Evolutionary conservation across 1,284 basidiomycete genomes (phyloP).

Genomic region (Sphagnurus paluster): DNA sequence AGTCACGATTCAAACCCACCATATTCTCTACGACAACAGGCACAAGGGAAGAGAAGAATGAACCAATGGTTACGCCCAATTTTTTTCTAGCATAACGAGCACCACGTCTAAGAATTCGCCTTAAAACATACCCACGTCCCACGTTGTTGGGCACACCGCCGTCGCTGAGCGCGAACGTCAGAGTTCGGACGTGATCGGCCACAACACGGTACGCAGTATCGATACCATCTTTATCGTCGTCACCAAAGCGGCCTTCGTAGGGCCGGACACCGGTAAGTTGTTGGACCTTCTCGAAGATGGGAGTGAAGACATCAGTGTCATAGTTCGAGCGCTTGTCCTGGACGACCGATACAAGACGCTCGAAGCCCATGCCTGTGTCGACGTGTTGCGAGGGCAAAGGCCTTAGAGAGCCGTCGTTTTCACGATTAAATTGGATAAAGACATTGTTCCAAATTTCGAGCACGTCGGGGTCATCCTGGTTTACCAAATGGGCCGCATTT

Average conservation of each 20-base stretch:
- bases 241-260: slow-evolving; percentile 90
- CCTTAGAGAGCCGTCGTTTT: slow-evolving; percentile 82
- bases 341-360: slow-evolving; percentile 92
- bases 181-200: slow-evolving; percentile 94
- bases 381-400: slow-evolving; percentile 91
- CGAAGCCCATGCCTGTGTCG: slow-evolving; percentile 99
- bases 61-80: slow-evolving; percentile 90
- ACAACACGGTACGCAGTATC: slow-evolving; percentile 98
- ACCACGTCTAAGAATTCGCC: slow-evolving; percentile 90
- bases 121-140: slow-evolving; percentile 93
- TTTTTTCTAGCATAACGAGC: slow-evolving; percentile 96
- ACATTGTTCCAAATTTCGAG: slow-evolving; percentile 99
- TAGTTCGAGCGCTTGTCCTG: slow-evolving; percentile 96
- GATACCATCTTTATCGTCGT: slow-evolving; percentile 91
- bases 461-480: slow-evolving; percentile 93
- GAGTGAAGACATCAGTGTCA: slow-evolving; percentile 94
- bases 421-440: slow-evolving; percentile 98
- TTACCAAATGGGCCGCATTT: slow-evolving; percentile 90
- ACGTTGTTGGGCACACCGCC: slow-evolving; percentile 97
- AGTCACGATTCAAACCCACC: slow-evolving; percentile 40
- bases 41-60: slow-evolving; percentile 92
- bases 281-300: slow-evolving; percentile 88
- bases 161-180: slow-evolving; percentile 95
- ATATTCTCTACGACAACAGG: slow-evolving; percentile 90
- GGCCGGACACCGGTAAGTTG: slow-evolving; percentile 87